Percentiles rank a stretch among this genome's conserved stretches.
These are phyloP conservation scores for Cercospora sp. DNA, from an alignment of 2,329 filamentous ascomycete species.

Conservation along the genomic window DNA sequence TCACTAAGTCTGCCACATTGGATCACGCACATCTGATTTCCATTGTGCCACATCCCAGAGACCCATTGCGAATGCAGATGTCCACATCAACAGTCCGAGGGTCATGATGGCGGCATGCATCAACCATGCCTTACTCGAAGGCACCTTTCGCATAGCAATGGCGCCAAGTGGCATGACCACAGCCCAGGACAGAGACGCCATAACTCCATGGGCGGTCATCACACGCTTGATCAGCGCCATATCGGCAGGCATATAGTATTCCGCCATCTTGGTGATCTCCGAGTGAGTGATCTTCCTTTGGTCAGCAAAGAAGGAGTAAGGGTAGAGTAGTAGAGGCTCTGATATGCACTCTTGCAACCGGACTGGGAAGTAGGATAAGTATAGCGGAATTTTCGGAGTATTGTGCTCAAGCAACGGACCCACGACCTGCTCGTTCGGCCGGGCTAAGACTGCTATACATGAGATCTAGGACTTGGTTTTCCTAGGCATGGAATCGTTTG, in stretches of 20 bases:
- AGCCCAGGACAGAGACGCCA: constrained; percentile 48
- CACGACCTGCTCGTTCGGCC: not conserved
- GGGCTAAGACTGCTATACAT: not conserved
- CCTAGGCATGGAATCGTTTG: not conserved
- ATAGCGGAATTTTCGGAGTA: not conserved
- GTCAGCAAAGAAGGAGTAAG: not conserved
- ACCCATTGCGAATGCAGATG: constrained; percentile 54
- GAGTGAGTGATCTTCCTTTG: not conserved
- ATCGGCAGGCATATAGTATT: not conserved
- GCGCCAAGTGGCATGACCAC: constrained; percentile 46
- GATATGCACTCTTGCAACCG: not conserved
- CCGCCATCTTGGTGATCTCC: not conserved
- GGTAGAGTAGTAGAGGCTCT: not conserved
- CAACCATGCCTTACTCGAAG: constrained; percentile 46
- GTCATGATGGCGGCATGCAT: constrained; percentile 51
- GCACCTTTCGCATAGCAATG: constrained; percentile 46
- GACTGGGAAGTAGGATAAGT: not conserved
- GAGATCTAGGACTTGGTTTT: not conserved
- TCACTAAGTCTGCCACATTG: not conserved
- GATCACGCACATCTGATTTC: constrained; percentile 5
- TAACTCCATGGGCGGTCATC: constrained; percentile 42
- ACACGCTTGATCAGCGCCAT: not conserved
- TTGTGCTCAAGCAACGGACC: not conserved
- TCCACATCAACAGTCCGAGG: constrained; percentile 49
- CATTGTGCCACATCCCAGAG: constrained; percentile 45